Conservation (phyloP, 495 filamentous ascomycete species). For the Zalerion maritima region DNA sequence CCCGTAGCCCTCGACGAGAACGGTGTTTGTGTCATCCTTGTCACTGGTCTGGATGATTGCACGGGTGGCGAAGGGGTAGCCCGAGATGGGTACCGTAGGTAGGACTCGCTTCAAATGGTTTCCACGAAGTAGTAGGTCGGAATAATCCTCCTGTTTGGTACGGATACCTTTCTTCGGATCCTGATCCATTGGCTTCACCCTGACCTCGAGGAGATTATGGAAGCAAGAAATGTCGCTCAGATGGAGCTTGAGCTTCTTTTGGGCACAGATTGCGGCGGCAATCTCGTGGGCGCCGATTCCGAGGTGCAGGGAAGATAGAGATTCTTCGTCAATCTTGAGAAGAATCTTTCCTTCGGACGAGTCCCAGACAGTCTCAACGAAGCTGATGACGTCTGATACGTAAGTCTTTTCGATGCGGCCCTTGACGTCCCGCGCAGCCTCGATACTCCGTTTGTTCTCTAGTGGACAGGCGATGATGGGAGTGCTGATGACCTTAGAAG, state of each 20-base stretch:
- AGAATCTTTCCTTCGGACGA: conserved; percentile 54
- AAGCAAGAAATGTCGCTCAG: conserved; percentile 33
- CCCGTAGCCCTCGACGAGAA: conserved; percentile 92
- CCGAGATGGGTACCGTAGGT: conserved; percentile 65
- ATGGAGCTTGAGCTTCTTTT: conserved; percentile 63
- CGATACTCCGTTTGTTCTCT: conserved; percentile 49
- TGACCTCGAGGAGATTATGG: conserved; percentile 39
- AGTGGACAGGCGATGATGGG: conserved; percentile 82
- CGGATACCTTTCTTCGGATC: conserved; percentile 32
- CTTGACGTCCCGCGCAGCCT: conserved; percentile 75
- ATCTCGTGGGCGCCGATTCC: conserved; percentile 59
- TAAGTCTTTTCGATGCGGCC: conserved; percentile 82
- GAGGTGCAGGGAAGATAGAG: conserved; percentile 62
- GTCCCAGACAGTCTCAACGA: conserved; percentile 73
- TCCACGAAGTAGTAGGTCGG: conserved; percentile 66
- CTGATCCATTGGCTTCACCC: conserved; percentile 34
- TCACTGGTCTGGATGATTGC: conserved; percentile 68
- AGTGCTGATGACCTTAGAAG: conserved; percentile 81
- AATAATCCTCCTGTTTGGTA: conserved; percentile 30
- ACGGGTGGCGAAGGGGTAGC: conserved; percentile 70
- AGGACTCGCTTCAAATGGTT: conserved; percentile 72
- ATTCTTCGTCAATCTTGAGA: conserved; percentile 61
- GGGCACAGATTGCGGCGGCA: conserved; percentile 49
- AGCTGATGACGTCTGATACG: conserved; percentile 56
- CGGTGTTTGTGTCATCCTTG: conserved; percentile 39